phyloP scores from a whole-genome alignment of 345 rosid species.

The Salix koriyanagi region DNA sequence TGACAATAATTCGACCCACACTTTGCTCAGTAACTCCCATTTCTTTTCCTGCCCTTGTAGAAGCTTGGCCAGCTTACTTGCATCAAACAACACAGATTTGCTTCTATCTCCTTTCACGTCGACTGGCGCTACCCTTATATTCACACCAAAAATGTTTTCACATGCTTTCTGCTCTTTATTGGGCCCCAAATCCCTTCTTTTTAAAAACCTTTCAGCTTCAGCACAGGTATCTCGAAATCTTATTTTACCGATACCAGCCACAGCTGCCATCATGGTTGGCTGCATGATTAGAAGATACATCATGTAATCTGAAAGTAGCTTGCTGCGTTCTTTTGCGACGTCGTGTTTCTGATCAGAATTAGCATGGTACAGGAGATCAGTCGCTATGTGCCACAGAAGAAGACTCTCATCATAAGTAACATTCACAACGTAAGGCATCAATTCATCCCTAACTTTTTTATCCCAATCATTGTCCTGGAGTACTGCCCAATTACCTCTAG shows the following conservation, averaged over 20 bases:
- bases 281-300: slow-evolving; percentile 47
- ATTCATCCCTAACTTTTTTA: neutral
- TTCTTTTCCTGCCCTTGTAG: slow-evolving; percentile 30
- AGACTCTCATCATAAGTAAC: slow-evolving; percentile 17
- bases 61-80: slow-evolving; percentile 50
- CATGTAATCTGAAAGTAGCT: slow-evolving; percentile 57
- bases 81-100: slow-evolving; percentile 61
- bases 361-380: slow-evolving; percentile 40
- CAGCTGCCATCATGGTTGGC: slow-evolving; percentile 47
- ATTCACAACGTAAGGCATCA: slow-evolving; percentile 31
- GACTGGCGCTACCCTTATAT: slow-evolving; percentile 34
- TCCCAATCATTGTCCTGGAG: slow-evolving; percentile 22
- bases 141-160: slow-evolving; percentile 5
- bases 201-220: slow-evolving; percentile 39
- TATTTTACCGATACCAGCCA: slow-evolving; percentile 46
- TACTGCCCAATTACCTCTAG: slow-evolving; percentile 51
- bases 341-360: neutral
- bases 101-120: slow-evolving; percentile 54
- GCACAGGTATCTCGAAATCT: slow-evolving; percentile 47
- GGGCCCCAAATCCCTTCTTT: slow-evolving; percentile 9
- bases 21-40: slow-evolving; percentile 49
- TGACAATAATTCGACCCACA: slow-evolving; percentile 63
- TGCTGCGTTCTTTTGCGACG: slow-evolving; percentile 26
- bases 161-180: slow-evolving; percentile 18
- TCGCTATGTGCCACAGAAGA: slow-evolving; percentile 55